Percentiles rank a stretch among this genome's conserved stretches.
Evolutionary conservation across 805 yeast species (phyloP).

Genomic region (Starmerella roubikii): DNA sequence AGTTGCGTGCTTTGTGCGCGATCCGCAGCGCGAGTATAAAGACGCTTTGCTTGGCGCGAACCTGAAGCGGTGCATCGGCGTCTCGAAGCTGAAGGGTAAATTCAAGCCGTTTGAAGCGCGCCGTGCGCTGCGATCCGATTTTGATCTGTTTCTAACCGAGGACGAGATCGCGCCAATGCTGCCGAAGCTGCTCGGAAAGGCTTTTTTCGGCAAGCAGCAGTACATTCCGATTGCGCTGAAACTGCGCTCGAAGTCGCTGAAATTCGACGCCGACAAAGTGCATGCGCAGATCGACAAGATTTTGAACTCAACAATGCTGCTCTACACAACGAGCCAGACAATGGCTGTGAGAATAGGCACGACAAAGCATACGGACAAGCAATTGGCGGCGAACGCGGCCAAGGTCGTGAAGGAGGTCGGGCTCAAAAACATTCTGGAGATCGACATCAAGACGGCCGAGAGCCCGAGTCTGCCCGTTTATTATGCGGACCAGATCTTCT

Average conservation of each 20-base stretch:
- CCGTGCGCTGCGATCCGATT: conserved; percentile 54
- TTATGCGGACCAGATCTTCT: conserved; percentile 41
- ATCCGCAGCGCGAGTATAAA: conserved; percentile 36
- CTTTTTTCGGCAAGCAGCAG: conserved; percentile 51
- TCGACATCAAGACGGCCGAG: conserved; percentile 51
- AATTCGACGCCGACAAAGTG: conserved; percentile 39
- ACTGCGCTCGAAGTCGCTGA: conserved; percentile 22
- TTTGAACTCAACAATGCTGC: conserved; percentile 43
- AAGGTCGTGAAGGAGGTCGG: conserved; percentile 39
- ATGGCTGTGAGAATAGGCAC: conserved; percentile 56
- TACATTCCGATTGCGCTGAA: conserved; percentile 52
- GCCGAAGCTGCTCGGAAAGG: conserved; percentile 74
- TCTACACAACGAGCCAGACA: conserved; percentile 62
- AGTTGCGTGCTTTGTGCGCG: conserved; percentile 59
- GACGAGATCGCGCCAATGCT: conserved; percentile 65
- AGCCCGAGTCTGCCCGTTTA: conserved; percentile 82
- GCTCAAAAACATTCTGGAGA: conserved; percentile 23
- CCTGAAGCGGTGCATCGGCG: conserved; percentile 45
- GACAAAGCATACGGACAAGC: conserved; percentile 31
- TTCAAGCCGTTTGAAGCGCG: conserved; percentile 82
- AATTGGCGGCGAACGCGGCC: conserved; percentile 47
- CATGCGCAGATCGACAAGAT: conserved; percentile 46
- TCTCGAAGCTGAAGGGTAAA: conserved; percentile 63
- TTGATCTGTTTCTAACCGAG: conserved; percentile 72
- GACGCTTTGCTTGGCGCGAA: conserved; percentile 23